A percentile compares a stretch with the other conserved stretches of the same genome.
phyloP scores from a whole-genome alignment of 768 basidiomycete species.

The Tulasnella sp. region DNA sequence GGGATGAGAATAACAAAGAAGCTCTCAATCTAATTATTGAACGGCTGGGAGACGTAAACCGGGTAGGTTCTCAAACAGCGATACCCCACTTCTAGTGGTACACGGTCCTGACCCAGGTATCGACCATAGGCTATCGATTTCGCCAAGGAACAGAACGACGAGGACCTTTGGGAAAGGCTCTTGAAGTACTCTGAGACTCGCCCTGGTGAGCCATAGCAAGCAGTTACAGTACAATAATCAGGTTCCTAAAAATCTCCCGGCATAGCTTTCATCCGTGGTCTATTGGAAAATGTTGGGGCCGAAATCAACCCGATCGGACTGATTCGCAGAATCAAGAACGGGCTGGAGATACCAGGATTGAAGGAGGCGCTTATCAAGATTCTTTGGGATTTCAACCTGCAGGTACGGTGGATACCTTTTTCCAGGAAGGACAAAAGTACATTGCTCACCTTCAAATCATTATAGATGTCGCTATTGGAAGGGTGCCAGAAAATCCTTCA shows the following conservation, averaged over 20 bases:
- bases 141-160: constrained; percentile 92
- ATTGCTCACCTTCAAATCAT: not conserved
- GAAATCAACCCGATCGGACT: constrained; percentile 93
- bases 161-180: constrained; percentile 96
- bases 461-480: constrained; percentile 74
- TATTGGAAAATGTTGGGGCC: constrained; percentile 86
- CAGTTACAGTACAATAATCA: not conserved
- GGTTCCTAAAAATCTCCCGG: not conserved
- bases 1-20: constrained; percentile 64
- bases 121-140: constrained; percentile 81
- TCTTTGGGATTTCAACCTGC: constrained; percentile 89
- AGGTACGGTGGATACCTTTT: constrained; percentile 23
- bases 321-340: constrained; percentile 90
- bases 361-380: constrained; percentile 95
- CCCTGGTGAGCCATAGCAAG: constrained; percentile 42
- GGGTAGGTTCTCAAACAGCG: constrained; percentile 38
- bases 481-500: constrained; percentile 83
- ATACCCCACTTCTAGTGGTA: not conserved
- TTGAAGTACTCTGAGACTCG: constrained; percentile 88
- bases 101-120: not conserved
- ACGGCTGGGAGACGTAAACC: constrained; percentile 80
- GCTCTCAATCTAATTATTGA: constrained; percentile 93
- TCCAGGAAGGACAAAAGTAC: not conserved
- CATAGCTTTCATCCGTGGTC: constrained; percentile 82
- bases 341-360: constrained; percentile 90